Percentiles rank a stretch among this genome's conserved stretches.
Evolutionary conservation across 176 grass and related monocot species (phyloP).

Genomic region (Musa acuminata): DNA sequence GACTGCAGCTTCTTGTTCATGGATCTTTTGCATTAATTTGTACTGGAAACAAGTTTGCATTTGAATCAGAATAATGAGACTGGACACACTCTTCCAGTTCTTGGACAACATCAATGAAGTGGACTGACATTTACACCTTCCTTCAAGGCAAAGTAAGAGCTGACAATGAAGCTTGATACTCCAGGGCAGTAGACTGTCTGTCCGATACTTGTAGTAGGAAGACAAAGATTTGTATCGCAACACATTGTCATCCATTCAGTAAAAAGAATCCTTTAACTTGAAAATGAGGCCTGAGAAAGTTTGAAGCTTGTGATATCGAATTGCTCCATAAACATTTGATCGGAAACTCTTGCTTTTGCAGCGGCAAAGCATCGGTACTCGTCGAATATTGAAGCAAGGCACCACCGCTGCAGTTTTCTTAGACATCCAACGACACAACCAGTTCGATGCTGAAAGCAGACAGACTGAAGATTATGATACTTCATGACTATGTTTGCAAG

Average conservation of each 20-base stretch:
- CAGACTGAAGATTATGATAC: not conserved
- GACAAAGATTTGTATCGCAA: not conserved
- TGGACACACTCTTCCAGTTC: too few species aligned
- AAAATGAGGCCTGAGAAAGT: conserved; percentile 40
- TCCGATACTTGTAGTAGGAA: not conserved
- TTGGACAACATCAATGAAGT: too few species aligned
- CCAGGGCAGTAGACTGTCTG: not conserved
- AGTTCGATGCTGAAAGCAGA: conserved; percentile 69
- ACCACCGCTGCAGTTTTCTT: conserved; percentile 85
- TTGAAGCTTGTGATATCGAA: conserved; percentile 69
- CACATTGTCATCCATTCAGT: not conserved
- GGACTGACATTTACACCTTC: too few species aligned
- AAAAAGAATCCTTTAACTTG: conserved; percentile 10
- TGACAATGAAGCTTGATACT: not conserved
- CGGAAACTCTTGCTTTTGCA: conserved; percentile 74
- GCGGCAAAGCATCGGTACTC: conserved; percentile 86
- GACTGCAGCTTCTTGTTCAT: too few species aligned
- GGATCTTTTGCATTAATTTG: too few species aligned
- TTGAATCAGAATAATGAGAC: too few species aligned
- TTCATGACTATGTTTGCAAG: not conserved
- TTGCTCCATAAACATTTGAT: conserved; percentile 79
- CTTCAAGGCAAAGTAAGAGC: not conserved
- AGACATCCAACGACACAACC: conserved; percentile 75
- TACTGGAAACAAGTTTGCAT: too few species aligned
- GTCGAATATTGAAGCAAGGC: conserved; percentile 72